A percentile compares a stretch with the other conserved stretches of the same genome.
These are phyloP conservation scores for Salvia miltiorrhiza DNA, from an alignment of 257 asterid species.

Conservation along the genomic window DNA sequence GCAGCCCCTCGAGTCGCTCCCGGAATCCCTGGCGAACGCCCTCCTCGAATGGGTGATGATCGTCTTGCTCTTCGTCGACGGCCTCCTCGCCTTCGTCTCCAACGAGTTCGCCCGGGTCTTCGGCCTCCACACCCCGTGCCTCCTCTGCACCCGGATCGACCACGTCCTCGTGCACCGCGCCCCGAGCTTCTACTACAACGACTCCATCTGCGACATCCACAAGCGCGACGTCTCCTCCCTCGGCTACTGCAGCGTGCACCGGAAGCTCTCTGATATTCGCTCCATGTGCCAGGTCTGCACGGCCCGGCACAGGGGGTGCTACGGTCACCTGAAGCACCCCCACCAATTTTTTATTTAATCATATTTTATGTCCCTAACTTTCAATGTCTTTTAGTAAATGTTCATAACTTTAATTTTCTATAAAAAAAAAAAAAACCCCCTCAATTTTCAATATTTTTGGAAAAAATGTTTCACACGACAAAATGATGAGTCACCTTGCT, in stretches of 20 bases:
- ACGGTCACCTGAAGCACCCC: too few species aligned
- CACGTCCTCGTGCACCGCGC: slow-evolving; percentile 45
- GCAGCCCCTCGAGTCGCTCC: slow-evolving; percentile 45
- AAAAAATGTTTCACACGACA: too few species aligned
- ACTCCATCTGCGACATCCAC: slow-evolving; percentile 78
- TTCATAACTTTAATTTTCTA: too few species aligned
- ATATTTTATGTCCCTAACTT: too few species aligned
- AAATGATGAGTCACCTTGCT: too few species aligned
- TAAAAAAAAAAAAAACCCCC: too few species aligned
- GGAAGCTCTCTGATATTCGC: slow-evolving; percentile 58
- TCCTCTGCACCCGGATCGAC: slow-evolving; percentile 72
- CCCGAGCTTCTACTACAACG: slow-evolving; percentile 56
- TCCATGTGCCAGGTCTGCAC: slow-evolving; percentile 74
- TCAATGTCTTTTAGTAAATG: too few species aligned
- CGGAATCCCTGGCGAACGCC: slow-evolving; percentile 44
- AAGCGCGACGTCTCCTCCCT: slow-evolving; percentile 76
- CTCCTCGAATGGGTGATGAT: slow-evolving; percentile 80
- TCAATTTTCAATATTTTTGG: too few species aligned
- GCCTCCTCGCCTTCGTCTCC: slow-evolving; percentile 53
- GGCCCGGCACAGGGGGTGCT: too few species aligned
- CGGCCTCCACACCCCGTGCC: slow-evolving; percentile 59
- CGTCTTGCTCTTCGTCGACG: slow-evolving; percentile 60
- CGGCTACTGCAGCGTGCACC: slow-evolving; percentile 75
- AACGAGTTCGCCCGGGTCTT: slow-evolving; percentile 62
- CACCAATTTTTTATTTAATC: too few species aligned